Conservation (phyloP, 345 rosid genomes). For the Ceriops zippeliana region DNA sequence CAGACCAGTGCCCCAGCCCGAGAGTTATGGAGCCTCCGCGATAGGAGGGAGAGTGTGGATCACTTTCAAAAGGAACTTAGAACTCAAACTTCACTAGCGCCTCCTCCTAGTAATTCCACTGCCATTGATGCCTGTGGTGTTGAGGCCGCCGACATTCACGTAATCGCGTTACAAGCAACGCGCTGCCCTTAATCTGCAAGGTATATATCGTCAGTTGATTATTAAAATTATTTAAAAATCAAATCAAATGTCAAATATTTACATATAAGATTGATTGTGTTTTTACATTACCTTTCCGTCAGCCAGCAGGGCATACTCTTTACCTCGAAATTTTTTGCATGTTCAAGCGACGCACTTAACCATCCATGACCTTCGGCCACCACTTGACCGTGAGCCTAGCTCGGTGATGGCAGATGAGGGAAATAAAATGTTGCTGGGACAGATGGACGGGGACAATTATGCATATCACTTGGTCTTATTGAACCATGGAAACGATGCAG, state of each 20-base stretch:
- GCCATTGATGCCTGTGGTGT: constrained; percentile 66
- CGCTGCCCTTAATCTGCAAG: constrained; percentile 50
- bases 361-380: constrained; percentile 66
- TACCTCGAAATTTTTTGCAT: not conserved
- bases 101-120: constrained; percentile 63
- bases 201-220: constrained; percentile 15
- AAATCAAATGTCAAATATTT: too few relatives aligned
- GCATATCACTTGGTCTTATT: constrained; percentile 16
- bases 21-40: constrained; percentile 62
- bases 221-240: too few relatives aligned
- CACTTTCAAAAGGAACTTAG: constrained; percentile 57
- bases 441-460: constrained; percentile 51
- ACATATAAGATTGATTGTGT: too few relatives aligned
- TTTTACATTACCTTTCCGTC: too few relatives aligned
- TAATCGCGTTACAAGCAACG: constrained; percentile 45
- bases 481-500: too few relatives aligned
- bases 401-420: constrained; percentile 51
- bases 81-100: constrained; percentile 41
- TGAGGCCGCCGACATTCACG: constrained; percentile 11
- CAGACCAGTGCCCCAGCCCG: constrained; percentile 48
- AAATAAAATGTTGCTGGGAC: constrained; percentile 33
- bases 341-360: constrained; percentile 53
- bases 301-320: too few relatives aligned
- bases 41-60: constrained; percentile 55
- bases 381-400: constrained; percentile 49